Evolutionary conservation across 352 stramenopile species (phyloP).

Genomic region (Phytophthora tubulina): DNA sequence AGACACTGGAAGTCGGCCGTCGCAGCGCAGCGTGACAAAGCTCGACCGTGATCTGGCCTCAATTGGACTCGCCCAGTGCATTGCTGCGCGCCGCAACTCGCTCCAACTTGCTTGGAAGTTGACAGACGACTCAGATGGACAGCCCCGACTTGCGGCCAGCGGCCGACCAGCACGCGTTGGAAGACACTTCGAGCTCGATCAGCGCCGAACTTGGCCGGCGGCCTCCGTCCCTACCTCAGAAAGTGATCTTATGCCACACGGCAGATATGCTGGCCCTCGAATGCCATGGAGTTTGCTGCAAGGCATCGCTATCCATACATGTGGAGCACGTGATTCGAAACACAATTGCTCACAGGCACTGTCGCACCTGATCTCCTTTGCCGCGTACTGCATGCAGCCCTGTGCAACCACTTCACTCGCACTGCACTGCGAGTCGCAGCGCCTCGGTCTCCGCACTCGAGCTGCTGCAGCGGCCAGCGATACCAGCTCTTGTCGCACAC

Average conservation of each 20-base stretch:
- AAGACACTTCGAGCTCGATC: slow-evolving; percentile 12
- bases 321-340: background rate
- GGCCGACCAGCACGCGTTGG: slow-evolving; percentile 18
- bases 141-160: slow-evolving; percentile 18
- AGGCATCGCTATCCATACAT: too few relatives aligned
- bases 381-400: too few relatives aligned
- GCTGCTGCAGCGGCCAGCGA: background rate
- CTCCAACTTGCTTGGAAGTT: background rate
- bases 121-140: slow-evolving; percentile 38
- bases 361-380: background rate
- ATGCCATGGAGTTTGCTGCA: too few relatives aligned
- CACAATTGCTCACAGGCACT: background rate
- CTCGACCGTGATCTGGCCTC: slow-evolving; percentile 4
- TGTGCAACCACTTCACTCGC: background rate
- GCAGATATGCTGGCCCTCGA: background rate
- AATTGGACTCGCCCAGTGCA: background rate
- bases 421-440: background rate
- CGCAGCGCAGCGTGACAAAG: slow-evolving; percentile 10
- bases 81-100: background rate
- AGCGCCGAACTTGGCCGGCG: slow-evolving; percentile 7
- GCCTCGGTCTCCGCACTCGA: background rate
- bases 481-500: slow-evolving; percentile 32
- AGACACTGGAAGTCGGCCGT: slow-evolving; percentile 28
- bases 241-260: background rate
- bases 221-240: background rate